Conservation (phyloP, 2,329 filamentous ascomycete genomes). For the Aspergillus udagawae region DNA sequence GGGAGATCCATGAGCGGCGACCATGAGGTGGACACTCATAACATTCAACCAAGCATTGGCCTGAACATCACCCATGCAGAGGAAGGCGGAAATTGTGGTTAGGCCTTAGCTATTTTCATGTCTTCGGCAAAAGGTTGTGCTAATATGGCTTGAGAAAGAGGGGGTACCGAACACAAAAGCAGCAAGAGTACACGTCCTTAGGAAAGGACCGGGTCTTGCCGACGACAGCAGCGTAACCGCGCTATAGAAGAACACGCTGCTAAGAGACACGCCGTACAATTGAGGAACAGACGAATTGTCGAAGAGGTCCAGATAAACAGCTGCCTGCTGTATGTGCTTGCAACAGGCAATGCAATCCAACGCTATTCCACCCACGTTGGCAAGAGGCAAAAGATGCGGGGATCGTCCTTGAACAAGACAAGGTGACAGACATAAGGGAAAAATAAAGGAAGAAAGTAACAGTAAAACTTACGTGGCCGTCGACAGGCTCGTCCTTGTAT, state of each 20-base stretch:
- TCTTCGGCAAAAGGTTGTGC: neutral
- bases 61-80: neutral
- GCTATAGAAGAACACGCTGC: neutral
- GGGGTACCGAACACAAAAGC: neutral
- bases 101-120: neutral
- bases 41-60: neutral
- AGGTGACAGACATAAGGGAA: slow-evolving; percentile 10
- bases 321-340: neutral
- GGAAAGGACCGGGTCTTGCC: neutral
- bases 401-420: neutral
- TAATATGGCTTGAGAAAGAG: neutral
- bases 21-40: neutral
- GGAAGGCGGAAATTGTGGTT: neutral
- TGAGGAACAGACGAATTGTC: neutral
- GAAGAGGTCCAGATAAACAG: neutral
- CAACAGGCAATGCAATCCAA: neutral
- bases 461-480: slow-evolving; percentile 43
- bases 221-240: neutral
- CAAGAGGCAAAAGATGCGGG: neutral
- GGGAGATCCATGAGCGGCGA: neutral
- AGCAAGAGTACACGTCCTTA: neutral
- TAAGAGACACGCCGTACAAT: neutral
- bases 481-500: slow-evolving; percentile 47
- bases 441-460: slow-evolving; percentile 15
- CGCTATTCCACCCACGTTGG: neutral